phyloP scores from a whole-genome alignment of 2,329 filamentous ascomycete genomes.

The Huntiella savannae region DNA sequence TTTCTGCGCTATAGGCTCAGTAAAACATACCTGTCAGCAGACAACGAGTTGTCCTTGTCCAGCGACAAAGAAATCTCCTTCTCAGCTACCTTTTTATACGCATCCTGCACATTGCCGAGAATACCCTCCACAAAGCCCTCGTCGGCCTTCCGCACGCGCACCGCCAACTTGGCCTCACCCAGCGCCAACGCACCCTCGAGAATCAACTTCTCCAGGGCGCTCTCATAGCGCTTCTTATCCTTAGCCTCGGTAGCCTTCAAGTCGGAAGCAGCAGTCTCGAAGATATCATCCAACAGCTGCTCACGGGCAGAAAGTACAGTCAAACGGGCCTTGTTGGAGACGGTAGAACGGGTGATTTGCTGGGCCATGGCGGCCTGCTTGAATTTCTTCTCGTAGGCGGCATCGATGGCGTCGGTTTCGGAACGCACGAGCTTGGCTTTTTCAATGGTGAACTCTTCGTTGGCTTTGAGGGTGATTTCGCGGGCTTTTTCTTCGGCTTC shows the following conservation, averaged over 20 bases:
- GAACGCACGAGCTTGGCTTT: slow-evolving; percentile 96
- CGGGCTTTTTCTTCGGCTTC: slow-evolving; percentile 92
- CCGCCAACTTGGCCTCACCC: slow-evolving; percentile 55
- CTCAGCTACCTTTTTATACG: slow-evolving; percentile 65
- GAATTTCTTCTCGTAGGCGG: slow-evolving; percentile 93
- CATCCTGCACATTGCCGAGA: slow-evolving; percentile 52
- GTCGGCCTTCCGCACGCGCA: slow-evolving; percentile 67
- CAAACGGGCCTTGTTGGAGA: slow-evolving; percentile 89
- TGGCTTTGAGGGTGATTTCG: slow-evolving; percentile 95
- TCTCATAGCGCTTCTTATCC: slow-evolving; percentile 57
- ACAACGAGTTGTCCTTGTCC: slow-evolving; percentile 60
- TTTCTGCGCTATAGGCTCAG: background rate
- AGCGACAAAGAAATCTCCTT: slow-evolving; percentile 51
- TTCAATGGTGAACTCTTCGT: slow-evolving; percentile 97
- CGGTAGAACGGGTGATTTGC: slow-evolving; percentile 92
- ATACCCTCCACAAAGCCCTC: slow-evolving; percentile 58
- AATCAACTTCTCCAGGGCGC: slow-evolving; percentile 58
- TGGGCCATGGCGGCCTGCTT: slow-evolving; percentile 97
- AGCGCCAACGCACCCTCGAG: slow-evolving; percentile 82
- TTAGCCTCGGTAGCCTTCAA: slow-evolving; percentile 39
- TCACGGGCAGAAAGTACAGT: slow-evolving; percentile 74
- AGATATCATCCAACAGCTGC: slow-evolving; percentile 77
- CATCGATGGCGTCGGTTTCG: slow-evolving; percentile 84
- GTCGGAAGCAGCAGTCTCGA: slow-evolving; percentile 59
- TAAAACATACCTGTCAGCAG: slow-evolving; percentile 60